A percentile compares a stretch with the other conserved stretches of the same genome.
Evolutionary conservation across 306 rosid genomes (phyloP).

Genomic region (Castanospermum australe): DNA sequence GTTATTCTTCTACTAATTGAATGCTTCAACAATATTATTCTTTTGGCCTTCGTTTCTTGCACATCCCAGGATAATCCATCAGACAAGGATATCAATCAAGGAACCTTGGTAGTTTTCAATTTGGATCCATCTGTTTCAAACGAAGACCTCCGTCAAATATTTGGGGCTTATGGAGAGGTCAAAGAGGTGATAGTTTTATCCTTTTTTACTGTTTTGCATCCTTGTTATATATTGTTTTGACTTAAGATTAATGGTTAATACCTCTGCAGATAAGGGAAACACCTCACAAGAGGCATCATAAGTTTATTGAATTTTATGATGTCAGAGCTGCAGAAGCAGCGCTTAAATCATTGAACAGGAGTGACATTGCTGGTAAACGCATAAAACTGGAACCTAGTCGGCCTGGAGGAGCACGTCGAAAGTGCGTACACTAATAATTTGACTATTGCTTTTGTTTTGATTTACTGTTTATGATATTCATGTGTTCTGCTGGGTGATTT

Average conservation of each 20-base stretch:
- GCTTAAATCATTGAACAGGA: conserved; percentile 84
- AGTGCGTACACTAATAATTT: conserved; percentile 52
- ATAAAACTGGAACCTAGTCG: conserved; percentile 99
- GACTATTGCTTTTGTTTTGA: not conserved
- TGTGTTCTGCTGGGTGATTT: not conserved
- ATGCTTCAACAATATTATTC: not conserved
- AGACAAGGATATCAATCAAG: conserved; percentile 98
- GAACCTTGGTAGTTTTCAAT: conserved; percentile 94
- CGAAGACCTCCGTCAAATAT: conserved; percentile 95
- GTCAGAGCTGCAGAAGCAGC: conserved; percentile 98
- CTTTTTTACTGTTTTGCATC: not conserved
- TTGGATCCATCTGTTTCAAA: conserved; percentile 95
- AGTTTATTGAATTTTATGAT: conserved; percentile 93
- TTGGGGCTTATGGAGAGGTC: conserved; percentile 98
- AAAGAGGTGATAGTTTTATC: conserved; percentile 71
- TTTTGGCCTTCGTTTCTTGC: conserved; percentile 7
- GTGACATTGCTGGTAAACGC: conserved; percentile 98
- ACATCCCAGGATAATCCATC: conserved; percentile 87
- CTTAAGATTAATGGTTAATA: not conserved
- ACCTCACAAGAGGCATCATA: conserved; percentile 98
- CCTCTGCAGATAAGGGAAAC: conserved; percentile 93
- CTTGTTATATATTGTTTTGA: not conserved
- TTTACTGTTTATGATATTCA: not conserved
- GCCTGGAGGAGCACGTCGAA: conserved; percentile 99
- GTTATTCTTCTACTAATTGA: conserved; percentile 3